Evolutionary conservation across 2,329 filamentous ascomycete species (phyloP), one percentile per base, ranked within the genome.

Genomic region (Corynespora cassiicola): DNA sequence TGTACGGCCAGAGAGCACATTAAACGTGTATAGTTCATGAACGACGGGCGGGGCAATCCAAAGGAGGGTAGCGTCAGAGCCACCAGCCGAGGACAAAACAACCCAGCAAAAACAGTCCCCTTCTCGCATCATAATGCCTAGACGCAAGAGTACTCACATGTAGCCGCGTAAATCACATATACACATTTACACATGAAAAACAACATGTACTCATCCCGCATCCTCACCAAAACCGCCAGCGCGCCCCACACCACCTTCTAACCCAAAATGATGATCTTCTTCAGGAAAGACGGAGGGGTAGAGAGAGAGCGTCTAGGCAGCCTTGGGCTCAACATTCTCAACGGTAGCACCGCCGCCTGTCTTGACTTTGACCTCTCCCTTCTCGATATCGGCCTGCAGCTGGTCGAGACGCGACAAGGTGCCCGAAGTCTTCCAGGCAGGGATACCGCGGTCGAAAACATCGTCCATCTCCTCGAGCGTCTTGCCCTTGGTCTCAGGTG

Each of bases 391-490:
- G 12, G 45, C 48, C 28, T 57, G 43, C 11, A 69, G 45, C 29
- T 58, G 46, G 19, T 71, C 67, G 15, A 71, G 58, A 35, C 65
- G 56, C 12, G 63, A 67, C 21, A 42, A 55, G 18, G 50, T 50
- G 25, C 54, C 52, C 7, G 47, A 47, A 10, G 51, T 40, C 50
- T 61, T 63, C 68, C 66, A 70, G 3, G 67, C 58, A 25, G 62
- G 62, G 11, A 59, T 52, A 16, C 65, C 64, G 11, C 47, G 49
- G 42, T 70, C 68, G 36, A 71, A 71, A 5, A 71, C 60, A 10
- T 56, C 51, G 43, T 71, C 68, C 65, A 71, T 70, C 37, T 71
- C 68, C 46, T 71, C 68, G 20, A 70, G 61, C 1, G 65, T 69
- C 42, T 62, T 63, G 31, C 66, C 66, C 41, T 69, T 70, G 15